These are phyloP conservation scores for Coemansia sp. DNA, from an alignment of 192 early-diverging fungal species.

Conservation along the genomic window DNA sequence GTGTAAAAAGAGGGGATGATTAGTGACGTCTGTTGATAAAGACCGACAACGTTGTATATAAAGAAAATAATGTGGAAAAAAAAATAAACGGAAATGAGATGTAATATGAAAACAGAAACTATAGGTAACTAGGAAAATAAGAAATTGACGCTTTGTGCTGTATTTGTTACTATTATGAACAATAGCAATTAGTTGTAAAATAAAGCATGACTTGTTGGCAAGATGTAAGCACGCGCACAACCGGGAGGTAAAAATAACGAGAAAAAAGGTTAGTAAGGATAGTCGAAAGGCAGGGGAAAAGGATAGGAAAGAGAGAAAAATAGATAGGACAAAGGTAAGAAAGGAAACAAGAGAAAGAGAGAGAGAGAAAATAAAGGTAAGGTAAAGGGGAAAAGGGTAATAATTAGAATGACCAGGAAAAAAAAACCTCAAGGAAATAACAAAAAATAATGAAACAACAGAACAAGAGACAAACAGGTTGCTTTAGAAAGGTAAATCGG, in stretches of 20 bases:
- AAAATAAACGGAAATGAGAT: neutral
- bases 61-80: neutral
- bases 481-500: neutral
- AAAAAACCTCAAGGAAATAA: neutral
- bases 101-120: neutral
- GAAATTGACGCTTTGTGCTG: neutral
- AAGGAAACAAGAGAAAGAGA: neutral
- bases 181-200: too few species aligned
- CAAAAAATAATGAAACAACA: neutral
- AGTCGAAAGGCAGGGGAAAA: neutral
- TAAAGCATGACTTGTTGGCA: neutral
- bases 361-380: neutral
- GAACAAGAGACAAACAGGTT: neutral
- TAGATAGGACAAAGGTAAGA: neutral
- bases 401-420: neutral
- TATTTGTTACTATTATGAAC: neutral
- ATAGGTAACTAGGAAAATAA: neutral
- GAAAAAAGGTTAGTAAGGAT: neutral
- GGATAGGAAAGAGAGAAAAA: neutral
- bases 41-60: too few species aligned
- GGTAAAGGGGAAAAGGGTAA: neutral
- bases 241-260: neutral
- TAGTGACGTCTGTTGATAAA: too few species aligned
- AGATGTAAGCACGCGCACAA: neutral
- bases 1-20: too few species aligned